Conservation (phyloP, 306 rosid genomes). For the Canavalia gladiata region DNA sequence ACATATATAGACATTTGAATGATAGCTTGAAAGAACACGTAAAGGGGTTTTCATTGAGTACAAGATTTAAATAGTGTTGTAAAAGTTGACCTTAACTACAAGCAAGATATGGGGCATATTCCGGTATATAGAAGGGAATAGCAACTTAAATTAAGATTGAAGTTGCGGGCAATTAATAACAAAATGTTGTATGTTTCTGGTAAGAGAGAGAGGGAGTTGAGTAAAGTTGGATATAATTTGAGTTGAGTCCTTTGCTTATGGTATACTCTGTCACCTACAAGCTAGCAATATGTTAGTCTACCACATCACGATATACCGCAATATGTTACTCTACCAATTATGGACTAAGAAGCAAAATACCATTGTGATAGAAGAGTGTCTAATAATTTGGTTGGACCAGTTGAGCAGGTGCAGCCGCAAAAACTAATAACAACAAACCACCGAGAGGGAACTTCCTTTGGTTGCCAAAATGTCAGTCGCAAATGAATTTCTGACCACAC, state of each 20-base stretch:
- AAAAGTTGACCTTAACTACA: conserved; percentile 19
- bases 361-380: too few relatives aligned
- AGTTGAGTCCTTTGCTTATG: conserved; percentile 39
- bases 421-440: too few relatives aligned
- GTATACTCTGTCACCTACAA: conserved; percentile 10
- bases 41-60: conserved; percentile 40
- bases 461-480: too few relatives aligned
- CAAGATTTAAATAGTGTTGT: conserved; percentile 33
- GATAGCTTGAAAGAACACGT: conserved; percentile 29
- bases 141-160: neutral
- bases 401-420: too few relatives aligned
- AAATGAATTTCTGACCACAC: neutral
- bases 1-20: conserved; percentile 20
- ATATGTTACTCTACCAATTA: too few relatives aligned
- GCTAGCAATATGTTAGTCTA: neutral
- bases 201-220: conserved; percentile 11
- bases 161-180: neutral
- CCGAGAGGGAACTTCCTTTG: too few relatives aligned
- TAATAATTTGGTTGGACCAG: too few relatives aligned
- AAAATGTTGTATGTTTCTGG: neutral
- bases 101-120: conserved; percentile 51
- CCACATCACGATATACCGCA: neutral
- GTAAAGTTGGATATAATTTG: neutral
- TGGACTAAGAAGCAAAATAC: too few relatives aligned
- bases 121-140: conserved; percentile 26